Base-by-base conservation (phyloP, 106 monocot genomes). In the Dendrobium nobile region DNA sequence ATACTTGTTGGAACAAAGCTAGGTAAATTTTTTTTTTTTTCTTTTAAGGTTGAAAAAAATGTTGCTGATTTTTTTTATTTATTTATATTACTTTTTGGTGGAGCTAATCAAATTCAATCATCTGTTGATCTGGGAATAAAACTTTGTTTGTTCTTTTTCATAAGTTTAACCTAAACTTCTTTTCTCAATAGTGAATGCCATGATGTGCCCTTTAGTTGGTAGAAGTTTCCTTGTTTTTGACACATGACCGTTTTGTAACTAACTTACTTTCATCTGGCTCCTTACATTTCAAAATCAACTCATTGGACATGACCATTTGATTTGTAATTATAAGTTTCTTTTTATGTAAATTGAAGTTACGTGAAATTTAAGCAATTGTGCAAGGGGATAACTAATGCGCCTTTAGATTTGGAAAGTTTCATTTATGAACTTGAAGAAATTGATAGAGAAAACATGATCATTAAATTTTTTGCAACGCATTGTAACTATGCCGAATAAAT, bases 1-100 rank as follows among this genome's bases (percentile, higher is more conserved):
- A 79, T 92, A 73, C 92, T 92, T 82, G 92, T 89, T 84, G 92
- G 92, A 75, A 92, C 89, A 78, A 92, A 92, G 47, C 89, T 92
- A 42, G 89, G 89, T 92, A 79, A 84, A 2, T 37, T 28, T 70
- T 68, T 70, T 68, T 37, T 70, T 33, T 65, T 9, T 22, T 6
- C 10, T n/a, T 61, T 61, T 20, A 22, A 61, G 16, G 6, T 61
- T 61, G 20, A 20, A 7, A 64, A 65, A 65, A 65, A 8, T 65
- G 61, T 11, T 6, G 22, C 9, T 8, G 24, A 65, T 65, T 27
- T 65, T 37, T 65, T n/a, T 65, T 24, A 24, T 65, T 26, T 65
- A 22, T 13, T 51, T 7, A 26, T 22, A 26, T 65, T 65, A 24
- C 9, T 7, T 24, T 65, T 24, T 65, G 64, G 64, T 65, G 64